phyloP scores from a whole-genome alignment of 2,329 filamentous ascomycete genomes.

The Ophiostoma perfectum region DNA sequence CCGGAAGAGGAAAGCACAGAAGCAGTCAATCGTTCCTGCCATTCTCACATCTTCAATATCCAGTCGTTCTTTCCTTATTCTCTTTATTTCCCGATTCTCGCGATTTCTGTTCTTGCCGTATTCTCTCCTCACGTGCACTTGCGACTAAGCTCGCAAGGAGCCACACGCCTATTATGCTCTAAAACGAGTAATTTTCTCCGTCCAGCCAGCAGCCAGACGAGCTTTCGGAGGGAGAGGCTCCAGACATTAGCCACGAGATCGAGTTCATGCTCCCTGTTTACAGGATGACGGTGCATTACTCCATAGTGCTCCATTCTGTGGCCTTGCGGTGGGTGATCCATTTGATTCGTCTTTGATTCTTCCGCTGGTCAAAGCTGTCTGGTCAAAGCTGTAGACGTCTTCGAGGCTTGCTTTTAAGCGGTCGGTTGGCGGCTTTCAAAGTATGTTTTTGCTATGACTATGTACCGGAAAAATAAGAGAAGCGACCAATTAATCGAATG shows the following conservation, averaged over 20 bases:
- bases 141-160: not conserved
- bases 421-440: too few species aligned
- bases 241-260: not conserved
- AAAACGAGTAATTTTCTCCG: slow-evolving; percentile 7
- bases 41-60: not conserved
- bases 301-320: too few species aligned
- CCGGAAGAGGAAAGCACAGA: not conserved
- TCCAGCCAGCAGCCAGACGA: not conserved
- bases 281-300: too few species aligned
- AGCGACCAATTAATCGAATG: not conserved
- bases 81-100: not conserved
- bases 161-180: not conserved
- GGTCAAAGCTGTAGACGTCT: too few species aligned
- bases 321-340: too few species aligned
- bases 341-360: too few species aligned
- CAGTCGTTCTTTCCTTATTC: not conserved
- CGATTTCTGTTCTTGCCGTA: too few species aligned
- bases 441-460: not conserved
- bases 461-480: slow-evolving; percentile 7
- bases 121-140: too few species aligned
- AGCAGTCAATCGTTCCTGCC: too few species aligned
- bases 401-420: too few species aligned
- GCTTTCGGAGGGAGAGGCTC: too few species aligned
- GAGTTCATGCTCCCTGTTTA: not conserved
- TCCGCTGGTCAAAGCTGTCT: too few species aligned